These are phyloP conservation scores for Auriscalpium orientale DNA, from an alignment of 768 basidiomycete species.

Conservation along the genomic window DNA sequence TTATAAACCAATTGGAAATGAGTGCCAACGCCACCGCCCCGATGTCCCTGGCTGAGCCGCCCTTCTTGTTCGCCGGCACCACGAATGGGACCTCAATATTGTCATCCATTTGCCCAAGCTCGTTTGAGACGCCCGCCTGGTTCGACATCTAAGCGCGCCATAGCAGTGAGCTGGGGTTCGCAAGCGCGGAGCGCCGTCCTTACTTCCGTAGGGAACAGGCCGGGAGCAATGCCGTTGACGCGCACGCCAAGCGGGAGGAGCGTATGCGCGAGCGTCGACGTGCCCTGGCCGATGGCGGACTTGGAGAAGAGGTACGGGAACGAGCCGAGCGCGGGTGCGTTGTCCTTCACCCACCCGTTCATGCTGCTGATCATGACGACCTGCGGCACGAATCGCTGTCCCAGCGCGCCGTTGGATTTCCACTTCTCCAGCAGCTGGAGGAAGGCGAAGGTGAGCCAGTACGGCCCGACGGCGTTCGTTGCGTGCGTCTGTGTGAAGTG, in stretches of 20 bases:
- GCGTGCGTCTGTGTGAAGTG: conserved; percentile 28
- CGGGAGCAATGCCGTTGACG: conserved; percentile 45
- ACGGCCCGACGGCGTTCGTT: conserved; percentile 38
- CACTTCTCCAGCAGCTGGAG: conserved; percentile 44
- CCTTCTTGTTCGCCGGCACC: conserved; percentile 27
- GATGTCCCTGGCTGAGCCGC: conserved; percentile 34
- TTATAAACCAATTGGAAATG: conserved; percentile 42
- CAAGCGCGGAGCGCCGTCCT: background rate
- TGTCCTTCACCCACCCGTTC: conserved; percentile 46
- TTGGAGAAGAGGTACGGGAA: conserved; percentile 44
- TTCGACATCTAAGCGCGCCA: conserved; percentile 21
- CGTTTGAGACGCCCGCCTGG: conserved; percentile 20
- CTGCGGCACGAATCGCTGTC: conserved; percentile 35
- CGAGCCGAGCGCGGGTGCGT: conserved; percentile 28
- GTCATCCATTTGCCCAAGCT: conserved; percentile 17
- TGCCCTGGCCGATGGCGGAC: conserved; percentile 39
- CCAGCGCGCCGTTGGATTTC: conserved; percentile 26
- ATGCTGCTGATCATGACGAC: conserved; percentile 44
- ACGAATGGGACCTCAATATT: conserved; percentile 20
- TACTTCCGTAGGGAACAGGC: conserved; percentile 9
- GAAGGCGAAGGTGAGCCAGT: conserved; percentile 51
- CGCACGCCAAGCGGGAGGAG: conserved; percentile 40
- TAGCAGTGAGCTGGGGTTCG: conserved; percentile 17
- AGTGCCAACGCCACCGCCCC: conserved; percentile 36
- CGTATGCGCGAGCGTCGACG: conserved; percentile 39